Evolutionary conservation across 2,329 filamentous ascomycete genomes (phyloP), one percentile per base, ranked within the genome.

Genomic region (Claviceps monticola): DNA sequence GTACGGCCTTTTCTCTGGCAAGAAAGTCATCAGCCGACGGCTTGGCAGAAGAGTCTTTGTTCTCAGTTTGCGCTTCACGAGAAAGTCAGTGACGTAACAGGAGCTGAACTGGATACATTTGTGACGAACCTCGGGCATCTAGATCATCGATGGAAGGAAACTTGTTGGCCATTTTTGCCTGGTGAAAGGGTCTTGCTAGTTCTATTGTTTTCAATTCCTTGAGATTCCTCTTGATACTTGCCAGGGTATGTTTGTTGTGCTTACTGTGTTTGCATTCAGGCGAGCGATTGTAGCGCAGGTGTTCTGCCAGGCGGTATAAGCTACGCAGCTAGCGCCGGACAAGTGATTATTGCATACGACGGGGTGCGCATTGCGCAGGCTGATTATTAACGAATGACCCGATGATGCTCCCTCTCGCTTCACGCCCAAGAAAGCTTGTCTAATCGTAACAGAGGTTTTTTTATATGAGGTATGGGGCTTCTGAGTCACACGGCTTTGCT

Each of bases 121-220:
- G 46, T 46, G 34, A 46, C 73, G 66, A 68, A 81, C 78, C 76
- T 61, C 77, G 78, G 34, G 77, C 77, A 66, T 86, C 82, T 64
- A 89, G 86, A 62, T 89, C 85, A 68, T 89, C 85, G 60, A 89
- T 71, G 46, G 85, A 87, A 60, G 85, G 85, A 67, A 89, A 89
- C 62, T 84, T 74, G 69, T 88, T 84, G 48, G 85, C 85, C 85
- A 89, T 89, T 45, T 62, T 48, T 26, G 26, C 26, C n/a, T 4
- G 19, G 2, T 71, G 62, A 54, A 42, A 34, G 17, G 9, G 17
- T 37, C 2, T 43, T 46, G 36, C 43, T 46, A 13, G 43, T 36
- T 42, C 43, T n/a, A n/a, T 2, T 19, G 36, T n/a, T 7, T n/a
- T 16, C 16, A 19, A 34, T 36, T 19, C n/a, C 23, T 17, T 43